phyloP scores from a whole-genome alignment of 169 alveolate genomes.

The Plasmodium knowlesi region DNA sequence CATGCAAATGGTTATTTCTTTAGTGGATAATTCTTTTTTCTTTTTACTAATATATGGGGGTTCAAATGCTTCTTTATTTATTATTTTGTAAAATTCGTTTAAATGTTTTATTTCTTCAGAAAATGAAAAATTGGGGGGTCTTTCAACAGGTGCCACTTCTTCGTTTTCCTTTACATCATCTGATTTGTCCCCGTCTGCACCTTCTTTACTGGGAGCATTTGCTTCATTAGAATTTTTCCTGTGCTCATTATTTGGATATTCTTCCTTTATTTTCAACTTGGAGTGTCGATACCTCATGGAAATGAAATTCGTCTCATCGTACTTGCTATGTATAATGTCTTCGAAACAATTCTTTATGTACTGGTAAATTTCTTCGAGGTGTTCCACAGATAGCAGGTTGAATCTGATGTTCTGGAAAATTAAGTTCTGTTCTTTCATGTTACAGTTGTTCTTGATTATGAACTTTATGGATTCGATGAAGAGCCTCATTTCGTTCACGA shows the following conservation, averaged over 20 bases:
- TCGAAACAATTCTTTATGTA: conserved; percentile 56
- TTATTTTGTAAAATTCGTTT: conserved; percentile 40
- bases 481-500: conserved; percentile 54
- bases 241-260: neutral
- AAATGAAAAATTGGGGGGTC: neutral
- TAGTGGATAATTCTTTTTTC: conserved; percentile 15
- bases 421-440: conserved; percentile 15
- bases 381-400: conserved; percentile 19
- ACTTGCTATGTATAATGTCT: conserved; percentile 47
- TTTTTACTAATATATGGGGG: conserved; percentile 27
- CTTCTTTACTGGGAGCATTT: neutral
- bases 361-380: conserved; percentile 12
- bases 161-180: neutral
- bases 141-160: neutral
- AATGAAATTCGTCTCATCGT: conserved; percentile 47
- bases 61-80: conserved; percentile 72
- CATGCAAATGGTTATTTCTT: conserved; percentile 22
- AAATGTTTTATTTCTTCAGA: conserved; percentile 49
- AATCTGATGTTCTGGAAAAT: conserved; percentile 47
- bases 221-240: neutral
- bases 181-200: neutral
- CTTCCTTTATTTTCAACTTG: neutral
- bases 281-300: conserved; percentile 16
- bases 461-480: conserved; percentile 52
- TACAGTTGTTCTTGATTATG: conserved; percentile 53